Conservation (phyloP, 2,329 filamentous ascomycete genomes). For the Aureobasidium leucospermi region DNA sequence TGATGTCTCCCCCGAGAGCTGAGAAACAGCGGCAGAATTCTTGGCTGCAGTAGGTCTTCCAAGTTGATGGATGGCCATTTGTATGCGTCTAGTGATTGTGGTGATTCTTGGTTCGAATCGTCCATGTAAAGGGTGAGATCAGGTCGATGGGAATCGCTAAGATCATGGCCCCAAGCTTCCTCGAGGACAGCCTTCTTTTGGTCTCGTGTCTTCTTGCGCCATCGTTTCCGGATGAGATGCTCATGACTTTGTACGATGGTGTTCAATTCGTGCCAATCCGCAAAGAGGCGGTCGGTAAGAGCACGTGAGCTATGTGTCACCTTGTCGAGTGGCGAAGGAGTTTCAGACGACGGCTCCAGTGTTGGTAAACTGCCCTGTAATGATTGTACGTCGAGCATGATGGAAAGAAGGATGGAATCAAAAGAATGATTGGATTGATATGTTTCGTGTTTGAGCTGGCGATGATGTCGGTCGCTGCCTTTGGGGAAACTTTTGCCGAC, state of each 20-base stretch:
- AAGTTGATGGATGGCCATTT: conserved; percentile 52
- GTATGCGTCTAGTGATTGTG: conserved; percentile 27
- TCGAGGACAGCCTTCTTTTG: conserved; percentile 43
- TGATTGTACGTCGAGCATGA: conserved; percentile 4
- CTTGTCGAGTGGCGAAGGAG: neutral
- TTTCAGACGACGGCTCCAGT: neutral
- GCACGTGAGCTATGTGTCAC: neutral
- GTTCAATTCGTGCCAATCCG: conserved; percentile 30
- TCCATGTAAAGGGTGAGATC: conserved; percentile 37
- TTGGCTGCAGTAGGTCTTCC: conserved; percentile 45
- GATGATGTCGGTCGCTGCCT: neutral
- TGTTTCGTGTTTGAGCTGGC: neutral
- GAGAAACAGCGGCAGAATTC: conserved; percentile 43
- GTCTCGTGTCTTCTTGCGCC: conserved; percentile 45
- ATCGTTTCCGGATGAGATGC: conserved; percentile 44
- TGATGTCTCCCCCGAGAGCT: conserved; percentile 43
- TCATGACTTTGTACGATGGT: conserved; percentile 46
- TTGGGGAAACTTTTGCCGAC: neutral
- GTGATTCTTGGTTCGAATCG: conserved; percentile 18
- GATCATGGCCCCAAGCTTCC: conserved; percentile 39
- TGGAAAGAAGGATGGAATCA: neutral
- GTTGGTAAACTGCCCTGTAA: neutral
- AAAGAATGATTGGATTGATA: neutral
- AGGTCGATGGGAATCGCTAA: conserved; percentile 44
- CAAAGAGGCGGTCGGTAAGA: conserved; percentile 26